Percentiles rank a stretch among this genome's conserved stretches.
phyloP scores from a whole-genome alignment of 306 rosid species.

The Phaseolus lunatus region DNA sequence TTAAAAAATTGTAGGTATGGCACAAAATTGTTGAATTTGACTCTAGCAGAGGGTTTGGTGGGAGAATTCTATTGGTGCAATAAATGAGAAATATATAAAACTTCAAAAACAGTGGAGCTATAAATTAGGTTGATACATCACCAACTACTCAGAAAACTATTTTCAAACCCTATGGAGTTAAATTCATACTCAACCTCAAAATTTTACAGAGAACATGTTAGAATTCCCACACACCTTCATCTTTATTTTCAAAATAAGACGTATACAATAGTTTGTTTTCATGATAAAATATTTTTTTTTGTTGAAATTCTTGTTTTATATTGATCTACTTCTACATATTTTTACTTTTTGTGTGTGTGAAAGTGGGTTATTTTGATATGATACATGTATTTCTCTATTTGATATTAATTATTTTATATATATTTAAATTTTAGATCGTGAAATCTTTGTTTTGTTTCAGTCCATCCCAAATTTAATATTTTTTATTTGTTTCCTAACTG shows the following conservation, averaged over 20 bases:
- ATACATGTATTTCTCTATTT: too few relatives aligned
- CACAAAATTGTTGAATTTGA: constrained; percentile 42
- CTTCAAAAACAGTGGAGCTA: background rate
- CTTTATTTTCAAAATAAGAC: too few relatives aligned
- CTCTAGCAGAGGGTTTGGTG: constrained; percentile 13
- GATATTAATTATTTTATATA: background rate
- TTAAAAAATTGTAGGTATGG: background rate
- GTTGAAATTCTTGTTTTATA: background rate
- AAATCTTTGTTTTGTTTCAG: background rate
- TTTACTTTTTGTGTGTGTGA: too few relatives aligned
- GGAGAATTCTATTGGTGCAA: background rate
- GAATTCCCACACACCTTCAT: too few relatives aligned
- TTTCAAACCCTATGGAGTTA: too few relatives aligned
- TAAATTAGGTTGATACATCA: constrained; percentile 8
- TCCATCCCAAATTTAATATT: background rate
- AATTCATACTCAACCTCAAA: too few relatives aligned
- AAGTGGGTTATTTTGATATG: too few relatives aligned
- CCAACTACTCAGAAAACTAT: background rate
- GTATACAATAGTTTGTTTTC: too few relatives aligned
- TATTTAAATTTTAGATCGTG: background rate
- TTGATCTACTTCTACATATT: too few relatives aligned
- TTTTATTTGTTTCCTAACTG: background rate
- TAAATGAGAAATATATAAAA: background rate
- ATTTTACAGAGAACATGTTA: too few relatives aligned
- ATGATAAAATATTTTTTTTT: too few relatives aligned